Evolutionary conservation across 2,329 filamentous ascomycete genomes (phyloP), one percentile per base, ranked within the genome.

Genomic region (Ceratocystis ficicola): DNA sequence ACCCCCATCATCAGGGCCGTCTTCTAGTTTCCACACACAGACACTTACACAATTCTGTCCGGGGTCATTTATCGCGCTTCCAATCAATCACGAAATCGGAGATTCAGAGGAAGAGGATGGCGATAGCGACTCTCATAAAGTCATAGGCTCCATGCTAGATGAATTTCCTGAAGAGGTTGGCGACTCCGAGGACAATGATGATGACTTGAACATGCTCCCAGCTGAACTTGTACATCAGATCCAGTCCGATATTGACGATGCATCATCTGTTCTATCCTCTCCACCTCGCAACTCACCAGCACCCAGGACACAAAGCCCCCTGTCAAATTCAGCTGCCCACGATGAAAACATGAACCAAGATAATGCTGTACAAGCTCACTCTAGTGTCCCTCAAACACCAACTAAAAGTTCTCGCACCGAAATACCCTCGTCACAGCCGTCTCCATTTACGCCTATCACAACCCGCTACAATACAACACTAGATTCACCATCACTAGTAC

Each of bases 381-480:
- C 55, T 0, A 68, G 75, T n/a, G 71, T 77, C 5, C 77, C 77
- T 0, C 75, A 79, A 66, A 81, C 79, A 5, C 79, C 78, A 0
- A 68, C 69, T 1, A 74, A 74, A 20, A 71, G 69, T 12, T 71
- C 71, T 20, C 73, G 73, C 44, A 70, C 74, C 1, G 77, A 80
- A 68, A 76, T 80, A 5, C 78, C 78, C 1, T 79, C 78, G 0
- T 80, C 79, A 0, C 75, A 76, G 68, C 62, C 70, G 68, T 67
- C 65, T 5, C 67, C 68, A 10, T 74, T 75, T 2, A 77, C 77
- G 5, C 77, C 77, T 74, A 75, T 55, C 6, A 28, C 20, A 77
- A 76, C 1, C 73, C 76, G 0, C 74, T 77, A 71, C 6, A 78
- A 79, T 52, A 67, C 72, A 63, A 25, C 55, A 63, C 68, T 72